phyloP scores from a whole-genome alignment of 192 early-diverging fungal species.

The Coemansia sp. region DNA sequence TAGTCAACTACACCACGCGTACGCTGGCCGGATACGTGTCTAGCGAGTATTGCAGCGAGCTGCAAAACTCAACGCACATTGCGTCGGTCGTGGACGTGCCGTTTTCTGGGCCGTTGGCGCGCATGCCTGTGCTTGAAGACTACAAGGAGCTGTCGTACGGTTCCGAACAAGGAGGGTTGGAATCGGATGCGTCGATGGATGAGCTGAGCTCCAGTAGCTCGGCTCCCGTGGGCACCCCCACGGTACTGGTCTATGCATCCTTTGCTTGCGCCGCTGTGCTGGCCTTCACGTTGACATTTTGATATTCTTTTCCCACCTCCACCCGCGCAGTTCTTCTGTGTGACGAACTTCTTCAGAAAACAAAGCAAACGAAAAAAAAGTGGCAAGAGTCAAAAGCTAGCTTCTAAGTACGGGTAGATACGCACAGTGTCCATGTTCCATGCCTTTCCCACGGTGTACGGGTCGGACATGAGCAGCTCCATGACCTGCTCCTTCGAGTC shows the following conservation, averaged over 20 bases:
- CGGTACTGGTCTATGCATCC: too few relatives aligned
- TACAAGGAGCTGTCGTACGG: neutral
- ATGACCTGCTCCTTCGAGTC: constrained; percentile 52
- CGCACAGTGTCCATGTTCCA: constrained; percentile 51
- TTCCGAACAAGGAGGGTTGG: neutral
- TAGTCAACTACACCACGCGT: constrained; percentile 31
- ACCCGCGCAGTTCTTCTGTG: too few relatives aligned
- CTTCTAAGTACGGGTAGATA: constrained; percentile 25
- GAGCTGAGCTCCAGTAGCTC: neutral
- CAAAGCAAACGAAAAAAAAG: too few relatives aligned
- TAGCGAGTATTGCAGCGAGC: constrained; percentile 8
- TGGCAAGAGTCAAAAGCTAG: constrained; percentile 10
- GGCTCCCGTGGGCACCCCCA: neutral
- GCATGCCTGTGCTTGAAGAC: neutral
- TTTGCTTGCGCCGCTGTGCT: too few relatives aligned
- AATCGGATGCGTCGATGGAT: neutral
- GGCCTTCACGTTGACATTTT: too few relatives aligned
- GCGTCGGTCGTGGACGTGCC: constrained; percentile 18
- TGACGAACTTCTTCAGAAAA: too few relatives aligned
- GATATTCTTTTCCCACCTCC: too few relatives aligned
- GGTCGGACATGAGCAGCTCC: constrained; percentile 54
- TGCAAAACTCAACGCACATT: constrained; percentile 17
- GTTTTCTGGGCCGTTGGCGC: neutral
- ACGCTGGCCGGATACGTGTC: constrained; percentile 25
- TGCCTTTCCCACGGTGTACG: constrained; percentile 57